These are phyloP conservation scores for Kodamaea sagamina DNA, from an alignment of 805 yeast species.

Conservation along the genomic window DNA sequence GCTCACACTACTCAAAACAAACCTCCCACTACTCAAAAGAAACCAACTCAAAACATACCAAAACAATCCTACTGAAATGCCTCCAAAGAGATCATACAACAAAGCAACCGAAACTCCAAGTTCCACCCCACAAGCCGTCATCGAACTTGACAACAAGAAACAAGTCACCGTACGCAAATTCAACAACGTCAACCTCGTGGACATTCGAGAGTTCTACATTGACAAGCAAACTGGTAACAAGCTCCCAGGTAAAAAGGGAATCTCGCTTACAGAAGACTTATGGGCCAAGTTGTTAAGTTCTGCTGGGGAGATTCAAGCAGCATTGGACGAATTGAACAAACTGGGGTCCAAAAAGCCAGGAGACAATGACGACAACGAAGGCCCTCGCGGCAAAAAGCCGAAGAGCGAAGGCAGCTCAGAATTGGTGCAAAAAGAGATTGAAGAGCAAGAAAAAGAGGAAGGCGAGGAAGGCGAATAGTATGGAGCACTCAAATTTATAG, in stretches of 20 bases:
- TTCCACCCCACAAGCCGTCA: slow-evolving; percentile 17
- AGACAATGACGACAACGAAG: too few species aligned
- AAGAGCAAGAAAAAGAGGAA: slow-evolving; percentile 23
- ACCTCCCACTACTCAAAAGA: too few species aligned
- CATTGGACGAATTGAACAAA: slow-evolving; percentile 41
- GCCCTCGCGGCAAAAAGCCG: slow-evolving; percentile 14
- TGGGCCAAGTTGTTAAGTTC: slow-evolving; percentile 53
- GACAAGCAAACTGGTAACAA: slow-evolving; percentile 53
- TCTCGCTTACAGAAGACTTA: slow-evolving; percentile 56
- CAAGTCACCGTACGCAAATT: slow-evolving; percentile 73
- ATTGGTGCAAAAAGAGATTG: slow-evolving; percentile 9
- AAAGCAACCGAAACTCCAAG: neutral
- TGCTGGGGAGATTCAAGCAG: slow-evolving; percentile 50
- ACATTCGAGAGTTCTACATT: slow-evolving; percentile 78
- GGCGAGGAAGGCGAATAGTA: slow-evolving; percentile 15
- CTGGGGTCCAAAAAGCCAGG: too few species aligned
- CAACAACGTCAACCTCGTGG: slow-evolving; percentile 67
- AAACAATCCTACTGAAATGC: slow-evolving; percentile 1
- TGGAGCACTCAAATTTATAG: neutral
- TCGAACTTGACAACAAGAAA: slow-evolving; percentile 47
- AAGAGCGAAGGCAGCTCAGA: slow-evolving; percentile 19
- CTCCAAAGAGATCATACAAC: slow-evolving; percentile 7
- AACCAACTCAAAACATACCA: too few species aligned
- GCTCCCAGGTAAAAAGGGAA: slow-evolving; percentile 82
- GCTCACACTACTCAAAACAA: too few species aligned